phyloP scores from a whole-genome alignment of 257 asterid species.

The Solanum sitiens region DNA sequence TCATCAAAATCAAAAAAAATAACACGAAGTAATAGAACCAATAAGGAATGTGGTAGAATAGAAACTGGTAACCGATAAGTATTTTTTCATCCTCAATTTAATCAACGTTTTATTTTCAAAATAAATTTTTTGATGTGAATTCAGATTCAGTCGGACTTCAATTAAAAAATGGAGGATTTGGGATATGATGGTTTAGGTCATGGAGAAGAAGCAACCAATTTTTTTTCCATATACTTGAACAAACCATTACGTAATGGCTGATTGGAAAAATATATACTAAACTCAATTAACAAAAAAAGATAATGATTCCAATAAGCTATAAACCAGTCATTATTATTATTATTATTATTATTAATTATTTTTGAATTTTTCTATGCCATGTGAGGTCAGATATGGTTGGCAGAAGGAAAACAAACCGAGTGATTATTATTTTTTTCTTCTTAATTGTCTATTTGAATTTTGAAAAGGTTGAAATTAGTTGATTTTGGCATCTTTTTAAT shows the following conservation, averaged over 20 bases:
- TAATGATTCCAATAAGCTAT: slow-evolving; percentile 3
- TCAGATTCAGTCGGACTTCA: too few relatives aligned
- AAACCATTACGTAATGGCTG: slow-evolving; percentile 7
- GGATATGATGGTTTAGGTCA: slow-evolving; percentile 11
- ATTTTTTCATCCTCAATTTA: too few relatives aligned
- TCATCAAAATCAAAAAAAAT: too few relatives aligned
- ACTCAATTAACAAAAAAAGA: neutral
- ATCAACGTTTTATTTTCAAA: too few relatives aligned
- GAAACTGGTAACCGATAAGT: fast-evolving
- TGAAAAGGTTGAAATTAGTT: neutral
- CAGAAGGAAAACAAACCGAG: neutral
- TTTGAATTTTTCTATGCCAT: neutral
- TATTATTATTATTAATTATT: neutral
- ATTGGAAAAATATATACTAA: neutral
- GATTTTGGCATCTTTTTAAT: neutral
- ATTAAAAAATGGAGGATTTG: neutral
- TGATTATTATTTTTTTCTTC: neutral
- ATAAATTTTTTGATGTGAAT: fast-evolving
- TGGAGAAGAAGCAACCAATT: slow-evolving; percentile 2
- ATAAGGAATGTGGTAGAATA: too few relatives aligned
- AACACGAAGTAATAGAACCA: too few relatives aligned
- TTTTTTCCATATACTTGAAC: neutral
- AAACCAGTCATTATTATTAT: neutral
- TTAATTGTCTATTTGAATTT: neutral
- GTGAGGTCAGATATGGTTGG: slow-evolving; percentile 8